Base-by-base conservation (phyloP, 2,329 filamentous ascomycete genomes). In the Colletotrichum shisoi region DNA sequence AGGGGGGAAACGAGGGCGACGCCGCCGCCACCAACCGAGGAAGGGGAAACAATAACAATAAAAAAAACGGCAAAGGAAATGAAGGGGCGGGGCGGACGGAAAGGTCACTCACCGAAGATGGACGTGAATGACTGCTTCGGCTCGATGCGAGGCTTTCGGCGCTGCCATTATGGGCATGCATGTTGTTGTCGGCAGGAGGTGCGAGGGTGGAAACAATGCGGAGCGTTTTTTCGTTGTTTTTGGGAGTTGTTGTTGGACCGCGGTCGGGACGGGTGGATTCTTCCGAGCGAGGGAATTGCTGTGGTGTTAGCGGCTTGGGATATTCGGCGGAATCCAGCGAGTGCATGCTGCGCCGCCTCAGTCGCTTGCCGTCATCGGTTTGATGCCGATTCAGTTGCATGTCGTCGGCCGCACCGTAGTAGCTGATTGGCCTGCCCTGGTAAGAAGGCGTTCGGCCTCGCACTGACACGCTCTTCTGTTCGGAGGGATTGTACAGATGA, bases 331-430 rank as follows among this genome's bases (percentile, higher is more conserved):
- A 78, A 76, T 87, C 83, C 68, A 85, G 78, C 19, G 87, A 90
- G 71, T 92, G 92, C 80, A 96, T 86, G 79, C 93, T 97, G 71
- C 93, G 88, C 74, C 93, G 88, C 72, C 93, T 86, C 78, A 93
- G 91, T 74, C 92, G 86, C 78, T 91, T 93, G 11, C 91, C 93
- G 8, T 89, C 86, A 34, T 94, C 92, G 19, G 86, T 76, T 31
- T 82, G 76, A 62, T 83, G 82, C 64, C 83, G 87, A 72, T 84
- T 82, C 67, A 92, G 74, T 63, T 88, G 85, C 75, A 89, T 87
- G 72, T 95, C 92, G 76, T 96, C 92, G 39, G 79, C 70, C 3
- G 78, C 69, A 39, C 78, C 81, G 76, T 87, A 77, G 75, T 85
- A 78, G 81, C 85, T 80, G 73, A 84, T 82, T 76, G 89, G 76